These are phyloP conservation scores for Chytridium lagenaria DNA, from an alignment of 371 early-diverging fungal species.

Conservation along the genomic window DNA sequence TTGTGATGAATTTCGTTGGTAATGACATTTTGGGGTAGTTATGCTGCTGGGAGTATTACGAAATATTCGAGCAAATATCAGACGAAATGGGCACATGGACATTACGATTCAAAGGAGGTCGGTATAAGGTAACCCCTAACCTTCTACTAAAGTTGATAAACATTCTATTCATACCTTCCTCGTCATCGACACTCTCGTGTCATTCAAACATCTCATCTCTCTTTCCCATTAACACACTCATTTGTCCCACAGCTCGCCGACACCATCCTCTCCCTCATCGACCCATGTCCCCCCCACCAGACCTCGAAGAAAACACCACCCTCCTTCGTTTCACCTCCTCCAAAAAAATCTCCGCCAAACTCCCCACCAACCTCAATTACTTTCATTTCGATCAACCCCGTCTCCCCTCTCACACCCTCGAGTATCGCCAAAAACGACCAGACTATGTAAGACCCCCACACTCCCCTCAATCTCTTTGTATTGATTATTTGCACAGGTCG, in stretches of 20 bases:
- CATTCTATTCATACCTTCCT: conserved; percentile 15
- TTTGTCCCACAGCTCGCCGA: conserved; percentile 41
- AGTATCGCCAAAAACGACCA: conserved; percentile 33
- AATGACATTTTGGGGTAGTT: conserved; percentile 26
- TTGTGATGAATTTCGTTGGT: neutral
- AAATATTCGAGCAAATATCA: conserved; percentile 53
- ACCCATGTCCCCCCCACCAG: conserved; percentile 32
- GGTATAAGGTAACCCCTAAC: conserved; percentile 41
- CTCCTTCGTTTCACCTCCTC: conserved; percentile 40
- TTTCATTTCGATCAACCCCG: conserved; percentile 53
- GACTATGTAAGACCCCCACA: conserved; percentile 37
- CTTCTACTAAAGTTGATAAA: neutral
- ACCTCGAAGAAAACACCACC: conserved; percentile 28
- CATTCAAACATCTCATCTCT: too few species aligned
- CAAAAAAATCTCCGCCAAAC: conserved; percentile 40
- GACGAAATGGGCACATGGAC: conserved; percentile 51
- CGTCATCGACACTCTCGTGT: too few species aligned
- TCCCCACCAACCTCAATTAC: conserved; percentile 47
- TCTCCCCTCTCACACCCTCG: conserved; percentile 42
- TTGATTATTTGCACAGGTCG: conserved; percentile 34
- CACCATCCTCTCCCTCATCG: conserved; percentile 46
- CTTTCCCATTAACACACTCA: too few species aligned
- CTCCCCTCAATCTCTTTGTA: too few species aligned
- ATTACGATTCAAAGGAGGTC: conserved; percentile 51
- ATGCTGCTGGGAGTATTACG: conserved; percentile 54